These are phyloP conservation scores for Blumeriella jaapii DNA, from an alignment of 2,329 filamentous ascomycete genomes.

Conservation along the genomic window DNA sequence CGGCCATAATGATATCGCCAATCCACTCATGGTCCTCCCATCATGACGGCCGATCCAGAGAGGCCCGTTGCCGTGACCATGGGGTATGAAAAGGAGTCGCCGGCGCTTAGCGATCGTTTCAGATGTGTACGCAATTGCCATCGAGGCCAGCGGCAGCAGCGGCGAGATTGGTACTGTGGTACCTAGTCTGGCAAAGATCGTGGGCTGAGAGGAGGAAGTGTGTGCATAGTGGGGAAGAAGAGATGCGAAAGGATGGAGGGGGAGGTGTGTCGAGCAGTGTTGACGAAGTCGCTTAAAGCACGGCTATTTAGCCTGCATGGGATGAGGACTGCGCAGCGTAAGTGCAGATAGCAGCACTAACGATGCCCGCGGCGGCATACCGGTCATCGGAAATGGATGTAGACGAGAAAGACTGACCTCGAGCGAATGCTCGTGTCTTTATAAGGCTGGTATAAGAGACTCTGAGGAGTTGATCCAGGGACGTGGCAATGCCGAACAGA, in stretches of 20 bases:
- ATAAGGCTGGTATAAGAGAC: slow-evolving; percentile 19
- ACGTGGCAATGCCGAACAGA: slow-evolving; percentile 27
- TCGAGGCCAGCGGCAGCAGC: no score
- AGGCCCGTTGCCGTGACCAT: neutral
- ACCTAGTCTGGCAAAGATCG: no score
- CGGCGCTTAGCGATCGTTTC: slow-evolving; percentile 10
- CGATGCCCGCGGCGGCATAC: slow-evolving; percentile 8
- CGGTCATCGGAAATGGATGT: neutral
- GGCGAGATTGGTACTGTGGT: no score
- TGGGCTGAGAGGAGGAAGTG: no score
- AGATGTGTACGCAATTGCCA: no score
- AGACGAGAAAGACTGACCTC: neutral
- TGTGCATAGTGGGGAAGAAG: slow-evolving; percentile 1
- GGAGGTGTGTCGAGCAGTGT: no score
- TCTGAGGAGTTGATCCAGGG: slow-evolving; percentile 22
- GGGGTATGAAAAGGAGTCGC: slow-evolving; percentile 3
- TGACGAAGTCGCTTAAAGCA: neutral
- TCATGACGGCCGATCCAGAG: neutral
- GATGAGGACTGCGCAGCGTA: slow-evolving; percentile 13
- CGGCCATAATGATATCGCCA: slow-evolving; percentile 8
- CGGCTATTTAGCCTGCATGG: slow-evolving; percentile 1
- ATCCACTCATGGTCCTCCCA: neutral
- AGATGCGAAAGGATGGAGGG: neutral
- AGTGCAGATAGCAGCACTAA: slow-evolving; percentile 15
- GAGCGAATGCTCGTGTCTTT: slow-evolving; percentile 18